Evolutionary conservation across 2,329 filamentous ascomycete genomes (phyloP), one percentile per base, ranked within the genome.

Genomic region (Pseudopyrenochaeta lycopersici): DNA sequence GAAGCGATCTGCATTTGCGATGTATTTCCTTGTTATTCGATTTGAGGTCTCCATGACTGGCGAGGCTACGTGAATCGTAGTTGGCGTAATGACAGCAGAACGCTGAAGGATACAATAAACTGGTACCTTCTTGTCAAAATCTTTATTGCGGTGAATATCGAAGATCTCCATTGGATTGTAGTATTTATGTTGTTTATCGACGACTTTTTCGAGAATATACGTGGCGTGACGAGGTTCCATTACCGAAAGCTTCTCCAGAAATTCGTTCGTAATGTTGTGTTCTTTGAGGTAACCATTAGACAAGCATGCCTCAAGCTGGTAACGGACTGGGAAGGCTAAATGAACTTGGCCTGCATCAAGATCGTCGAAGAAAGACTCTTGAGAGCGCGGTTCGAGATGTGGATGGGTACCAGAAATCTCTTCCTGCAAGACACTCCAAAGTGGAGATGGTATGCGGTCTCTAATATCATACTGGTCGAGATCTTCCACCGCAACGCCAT

Each of bases 221-320:
- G 81, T 83, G 0, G 90, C 91, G 36, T 83, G 82, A 1, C 52
- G 62, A 47, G 76, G 68, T 1, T 82, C 79, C 15, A 90, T 77
- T 0, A 77, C 66, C 2, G 78, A 72, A 3, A 98, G 81, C 36
- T 77, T 82, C 23, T 81, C 71, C 2, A 96, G 76, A 60, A 98
- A 98, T 2, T 85, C 81, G 1, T 76, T 71, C 1, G 80, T 83
- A 39, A 98, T 83, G 41, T 84, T 90, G 69, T 91, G 85, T 72
- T 97, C 94, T 47, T 88, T 89, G 11, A 99, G 77, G 20, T 87
- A 81, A 0, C 88, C 87, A 23, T 89, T 85, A 0, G 93, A 96
- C n/a, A 98, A 82, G 70, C 94, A 98, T 0, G 92, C 93, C 73
- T 99, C 94, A 0, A 99, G 84, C 71, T 97, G 92, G 69, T 98